phyloP scores from a whole-genome alignment of 129 eudicot species.

The Deinandra increscens region DNA sequence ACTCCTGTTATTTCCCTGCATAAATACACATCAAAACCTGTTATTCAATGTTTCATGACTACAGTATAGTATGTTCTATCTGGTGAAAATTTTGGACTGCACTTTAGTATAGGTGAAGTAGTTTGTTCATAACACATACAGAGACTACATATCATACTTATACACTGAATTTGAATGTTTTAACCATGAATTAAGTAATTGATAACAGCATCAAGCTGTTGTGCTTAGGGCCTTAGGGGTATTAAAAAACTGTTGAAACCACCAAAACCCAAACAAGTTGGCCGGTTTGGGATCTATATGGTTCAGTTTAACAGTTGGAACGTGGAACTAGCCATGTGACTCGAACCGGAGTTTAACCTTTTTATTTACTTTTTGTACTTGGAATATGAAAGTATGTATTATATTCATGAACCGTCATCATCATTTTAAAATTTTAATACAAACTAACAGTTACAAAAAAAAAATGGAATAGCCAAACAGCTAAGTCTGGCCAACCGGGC shows the following conservation, averaged over 20 bases:
- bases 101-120: too few species aligned
- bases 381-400: background rate
- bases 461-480: background rate
- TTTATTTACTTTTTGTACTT: background rate
- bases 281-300: background rate
- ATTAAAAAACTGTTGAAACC: background rate
- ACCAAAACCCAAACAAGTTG: background rate
- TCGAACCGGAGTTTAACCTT: background rate
- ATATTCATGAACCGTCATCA: background rate
- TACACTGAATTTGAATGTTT: background rate
- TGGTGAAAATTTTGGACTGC: background rate
- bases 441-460: background rate
- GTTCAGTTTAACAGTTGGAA: background rate
- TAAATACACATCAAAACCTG: background rate
- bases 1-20: slow-evolving; percentile 81
- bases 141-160: background rate
- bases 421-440: background rate
- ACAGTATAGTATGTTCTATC: background rate
- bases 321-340: background rate
- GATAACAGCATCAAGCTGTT: background rate
- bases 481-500: background rate
- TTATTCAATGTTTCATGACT: background rate
- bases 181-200: background rate
- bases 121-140: background rate
- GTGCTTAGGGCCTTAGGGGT: background rate